Base-by-base conservation (phyloP, 352 stramenopile genomes). In the Globisporangium canariense region DNA sequence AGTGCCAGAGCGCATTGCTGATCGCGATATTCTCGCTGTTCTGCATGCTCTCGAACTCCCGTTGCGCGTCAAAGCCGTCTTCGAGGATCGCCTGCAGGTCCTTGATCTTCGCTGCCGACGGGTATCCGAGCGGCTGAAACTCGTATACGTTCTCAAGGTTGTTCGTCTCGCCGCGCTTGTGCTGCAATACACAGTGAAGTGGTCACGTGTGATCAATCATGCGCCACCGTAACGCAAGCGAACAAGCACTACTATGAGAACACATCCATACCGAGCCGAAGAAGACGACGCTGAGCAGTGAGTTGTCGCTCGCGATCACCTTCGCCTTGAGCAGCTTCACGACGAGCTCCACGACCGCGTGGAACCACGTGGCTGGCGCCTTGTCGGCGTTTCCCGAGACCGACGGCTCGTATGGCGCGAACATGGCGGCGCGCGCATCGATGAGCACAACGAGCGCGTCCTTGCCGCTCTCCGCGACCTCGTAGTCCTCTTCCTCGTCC, bases 1-100 rank as follows among this genome's bases (percentile, higher is more conserved):
- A 91, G 66, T 93, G 83, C 86, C 86, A 94, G 36, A 94, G 66
- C 38, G 83, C 83, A 34, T 94, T 94, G 70, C 86, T 94, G 65
- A 94, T 83, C 2, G 81, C 76, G 7, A 94, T 60, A 18, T 68
- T 70, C 2, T 92, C 83, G 11, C 55, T 73, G 55, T 86, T 88
- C 3, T 70, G 57, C 77, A 94, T 92, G 40, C 76, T 77, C 52
- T 83, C 59, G 59, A 81, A 85, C 34, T 76, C 74, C 30, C 52
- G 58, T 45, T 76, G 68, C 2, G 88, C 70, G 34, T 89, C 71
- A 10, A 69, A 64, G 11, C 76, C 74, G 25, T 54, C 52, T 3
- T 77, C 67, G n/a, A 88, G 34, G 10, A 94, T 55, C 47, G 74
- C 73, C 58, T 90, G 81, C 8, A 94, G 69, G 40, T 92, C 75